Conservation (phyloP, 768 basidiomycete species). For the Leccinum rimulosum region DNA sequence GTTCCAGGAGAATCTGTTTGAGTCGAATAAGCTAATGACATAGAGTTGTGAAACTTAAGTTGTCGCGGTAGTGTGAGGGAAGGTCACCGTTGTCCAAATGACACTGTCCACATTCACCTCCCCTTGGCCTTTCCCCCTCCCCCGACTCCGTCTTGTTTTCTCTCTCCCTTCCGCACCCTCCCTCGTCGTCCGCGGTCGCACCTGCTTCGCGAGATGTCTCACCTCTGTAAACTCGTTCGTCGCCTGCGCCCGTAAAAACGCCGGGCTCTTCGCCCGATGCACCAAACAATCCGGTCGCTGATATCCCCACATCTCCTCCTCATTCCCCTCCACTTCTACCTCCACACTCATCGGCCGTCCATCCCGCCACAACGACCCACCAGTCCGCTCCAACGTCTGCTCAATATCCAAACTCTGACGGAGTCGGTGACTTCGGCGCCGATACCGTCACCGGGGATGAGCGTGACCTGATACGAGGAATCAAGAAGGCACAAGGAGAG, state of each 20-base stretch:
- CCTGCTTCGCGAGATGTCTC: no score
- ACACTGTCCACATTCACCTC: no score
- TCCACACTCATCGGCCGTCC: conserved; percentile 3
- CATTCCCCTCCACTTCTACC: background rate
- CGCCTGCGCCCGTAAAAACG: conserved; percentile 57
- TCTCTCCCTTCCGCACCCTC: no score
- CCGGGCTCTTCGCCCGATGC: conserved; percentile 49
- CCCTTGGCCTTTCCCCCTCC: no score
- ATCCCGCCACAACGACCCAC: conserved; percentile 30
- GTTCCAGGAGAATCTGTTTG: no score
- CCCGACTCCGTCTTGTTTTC: no score
- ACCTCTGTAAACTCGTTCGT: conserved; percentile 70
- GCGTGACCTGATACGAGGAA: conserved; percentile 68
- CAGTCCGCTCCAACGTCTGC: conserved; percentile 30
- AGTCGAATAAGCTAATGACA: no score
- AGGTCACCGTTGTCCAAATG: no score
- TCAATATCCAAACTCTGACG: conserved; percentile 80
- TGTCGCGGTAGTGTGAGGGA: no score
- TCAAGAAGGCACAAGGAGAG: conserved; percentile 17
- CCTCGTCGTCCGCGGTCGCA: conserved; percentile 7
- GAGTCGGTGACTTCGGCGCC: conserved; percentile 97
- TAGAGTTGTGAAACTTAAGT: no score
- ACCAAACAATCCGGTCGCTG: conserved; percentile 57
- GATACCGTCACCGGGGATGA: conserved; percentile 98
- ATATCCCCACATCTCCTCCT: conserved; percentile 43